Evolutionary conservation across 805 yeast species (phyloP), one percentile per base, ranked within the genome.

Genomic region (Metschnikowia aberdeeniae): DNA sequence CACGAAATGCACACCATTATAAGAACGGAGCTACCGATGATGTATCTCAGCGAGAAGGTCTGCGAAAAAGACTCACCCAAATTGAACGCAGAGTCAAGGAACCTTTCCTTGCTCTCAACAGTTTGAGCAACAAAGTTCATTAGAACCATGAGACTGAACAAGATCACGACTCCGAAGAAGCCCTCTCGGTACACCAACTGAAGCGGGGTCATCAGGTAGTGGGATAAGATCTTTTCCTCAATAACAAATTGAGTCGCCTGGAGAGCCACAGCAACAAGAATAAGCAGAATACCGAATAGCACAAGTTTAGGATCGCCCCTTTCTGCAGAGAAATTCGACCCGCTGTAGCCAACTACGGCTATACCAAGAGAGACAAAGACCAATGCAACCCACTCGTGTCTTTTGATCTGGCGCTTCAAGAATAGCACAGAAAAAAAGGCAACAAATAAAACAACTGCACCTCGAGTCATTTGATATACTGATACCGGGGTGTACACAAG

Each of bases 401-500:
- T 72, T 8, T 81, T 68, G 39, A 86, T 79, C 14, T 60, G 63
- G 34, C 79, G 73, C 38, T 75, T 68, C 51, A 86, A 72, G 56
- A 85, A 84, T 1, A 82, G 24, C 32, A 82, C 82, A 19, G 88
- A 81, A 57, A 85, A 73, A 12, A 81, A 62, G 1, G 90, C 95
- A 20, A 86, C 95, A 64, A 84, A 85, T 34, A 86, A 64, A 35
- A 86, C 86, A 34, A 85, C 67, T 0, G 89, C 78, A 2, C 95
- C 93, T 52, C 95, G 70, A n/a, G 85, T 81, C 95, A 86, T 86
- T 61, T 86, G 95, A 62, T 85, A 86, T 40, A 86, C 76, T 1
- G 89, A 83, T 7, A 86, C 93, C 0, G 93, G 92, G 1, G 82
- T 81, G 62, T 80, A 81, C 20, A 84, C 61, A 49, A 86, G 69